Evolutionary conservation across 2,329 filamentous ascomycete genomes (phyloP), one percentile per base, ranked within the genome.

Genomic region (Aotearoamyces nothofagi): DNA sequence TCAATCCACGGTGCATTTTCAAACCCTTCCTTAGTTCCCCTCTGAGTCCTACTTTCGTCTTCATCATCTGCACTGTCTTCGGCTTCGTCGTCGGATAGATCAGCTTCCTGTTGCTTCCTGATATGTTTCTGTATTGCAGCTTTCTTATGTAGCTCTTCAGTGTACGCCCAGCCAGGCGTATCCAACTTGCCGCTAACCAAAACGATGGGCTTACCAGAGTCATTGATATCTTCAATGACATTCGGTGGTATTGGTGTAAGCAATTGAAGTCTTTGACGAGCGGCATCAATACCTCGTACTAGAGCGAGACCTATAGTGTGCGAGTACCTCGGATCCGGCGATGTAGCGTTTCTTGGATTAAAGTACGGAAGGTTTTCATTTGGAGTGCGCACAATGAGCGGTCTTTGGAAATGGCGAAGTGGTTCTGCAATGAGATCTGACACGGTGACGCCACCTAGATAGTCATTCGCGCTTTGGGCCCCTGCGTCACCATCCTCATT

Each of bases 141-240:
- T 30, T 9, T 36, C 17, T 33, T 39, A 17, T 49, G 40, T 37
- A 73, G 39, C 19, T 75, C 67, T 44, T 81, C 76, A 0, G 68
- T 67, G 36, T 78, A 79, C 2, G 73, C 71, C 75, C 76, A 82
- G 3, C 61, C 69, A 0, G 77, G 74, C 2, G 66, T 54, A 41
- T 82, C 78, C 31, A 79, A 69, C 39, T 67, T 74, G 3, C 78
- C 78, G 30, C 73, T 65, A 1, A 82, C 63, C 3, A 83, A 56
- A 3, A 80, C 64, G 10, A 80, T 53, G 10, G 60, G 53, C 17
- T 58, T 54, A 0, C 61, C 62, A 15, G 50, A 47, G 5, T 51
- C 43, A 23, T 46, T 53, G 11, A 60, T 44, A 7, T 52, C 44
- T 20, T 54, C 47, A 10, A 71, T 55, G 3, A 49, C 41, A 3